Base-by-base conservation (phyloP, 345 rosid species). In the Eucalyptus tenuipes region DNA sequence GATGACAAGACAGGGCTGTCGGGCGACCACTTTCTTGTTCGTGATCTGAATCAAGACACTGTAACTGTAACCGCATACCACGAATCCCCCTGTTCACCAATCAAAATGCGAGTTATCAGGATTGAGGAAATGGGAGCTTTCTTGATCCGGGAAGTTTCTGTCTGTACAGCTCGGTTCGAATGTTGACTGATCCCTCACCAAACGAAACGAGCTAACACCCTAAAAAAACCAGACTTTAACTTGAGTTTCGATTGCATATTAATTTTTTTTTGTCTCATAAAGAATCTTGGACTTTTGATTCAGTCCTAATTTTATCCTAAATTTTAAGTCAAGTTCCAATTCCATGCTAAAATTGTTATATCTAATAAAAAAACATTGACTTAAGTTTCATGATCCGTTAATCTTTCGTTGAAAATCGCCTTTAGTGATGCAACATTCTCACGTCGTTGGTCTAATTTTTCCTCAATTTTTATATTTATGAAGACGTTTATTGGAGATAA, bases 401-500 rank as follows among this genome's bases (percentile, higher is more conserved):
- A 55, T 3, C 5, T 10, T 57, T 27, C 0, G 3, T 25, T 1
- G 0, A 57, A 57, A 57, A 57, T 57, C 3, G 2, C 7, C 4
- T 0, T 57, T 25, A 25, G 7, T 3, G 29, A 55, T 55, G 29
- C 0, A 1, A 7, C 1, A 59, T 27, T 27, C 27, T 1, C 68
- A 27, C 0, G 0, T 59, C 0, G 7, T 3, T 27, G 0, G 7
- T 59, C 7, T 27, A 59, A 7, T 59, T 59, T 59, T 59, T 59
- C 4, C 31, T 29, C 68, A 27, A 27, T 11, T 27, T 59, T 59
- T 13, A 59, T 5, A 59, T 59, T 7, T 8, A 27, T 5, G 15
- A 59, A 59, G 68, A 27, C 1, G 8, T 27, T 27, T 52, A 52
- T 18, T 55, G 1, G 3, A 55, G 13, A 55, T 55, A 24, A 55